Percentiles rank a stretch among this genome's conserved stretches.
Evolutionary conservation across 2,329 filamentous ascomycete species (phyloP).

Genomic region (Teratosphaeriaceae sp.): DNA sequence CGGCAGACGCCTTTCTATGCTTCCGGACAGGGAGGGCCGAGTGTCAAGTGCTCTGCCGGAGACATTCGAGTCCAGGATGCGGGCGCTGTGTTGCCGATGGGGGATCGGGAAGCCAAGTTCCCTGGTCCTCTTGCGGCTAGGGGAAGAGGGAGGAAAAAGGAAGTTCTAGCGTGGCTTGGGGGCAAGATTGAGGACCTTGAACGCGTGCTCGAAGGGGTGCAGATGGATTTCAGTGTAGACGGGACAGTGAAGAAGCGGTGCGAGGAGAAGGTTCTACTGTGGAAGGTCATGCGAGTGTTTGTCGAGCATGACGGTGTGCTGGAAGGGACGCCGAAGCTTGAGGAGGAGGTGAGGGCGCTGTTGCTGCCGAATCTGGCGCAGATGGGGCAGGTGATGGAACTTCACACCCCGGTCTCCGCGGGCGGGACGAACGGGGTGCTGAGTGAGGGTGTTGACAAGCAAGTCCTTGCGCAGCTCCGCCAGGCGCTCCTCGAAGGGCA

Average conservation of each 20-base stretch:
- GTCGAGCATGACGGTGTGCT: slow-evolving; percentile 80
- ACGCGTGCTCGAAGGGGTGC: slow-evolving; percentile 38
- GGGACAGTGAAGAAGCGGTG: slow-evolving; percentile 61
- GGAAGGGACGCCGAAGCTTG: slow-evolving; percentile 64
- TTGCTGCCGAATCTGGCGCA: slow-evolving; percentile 55
- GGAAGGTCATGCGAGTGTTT: slow-evolving; percentile 76
- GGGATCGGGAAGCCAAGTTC: slow-evolving; percentile 70
- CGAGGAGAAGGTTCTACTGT: slow-evolving; percentile 75
- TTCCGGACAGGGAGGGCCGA: slow-evolving; percentile 63
- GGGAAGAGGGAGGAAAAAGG: slow-evolving; percentile 93
- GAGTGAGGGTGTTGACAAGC: slow-evolving; percentile 62
- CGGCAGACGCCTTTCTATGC: slow-evolving; percentile 82
- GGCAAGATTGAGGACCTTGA: slow-evolving; percentile 70
- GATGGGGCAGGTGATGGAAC: slow-evolving; percentile 29
- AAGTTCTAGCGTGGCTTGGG: slow-evolving; percentile 72
- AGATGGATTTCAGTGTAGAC: slow-evolving; percentile 45
- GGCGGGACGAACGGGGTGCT: slow-evolving; percentile 45
- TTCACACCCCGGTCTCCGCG: slow-evolving; percentile 28
- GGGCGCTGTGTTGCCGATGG: slow-evolving; percentile 64
- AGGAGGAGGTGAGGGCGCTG: slow-evolving; percentile 67
- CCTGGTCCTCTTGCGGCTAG: slow-evolving; percentile 86
- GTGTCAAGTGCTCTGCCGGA: slow-evolving; percentile 75
- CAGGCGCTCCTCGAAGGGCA: slow-evolving; percentile 71
- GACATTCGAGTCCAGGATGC: slow-evolving; percentile 72
- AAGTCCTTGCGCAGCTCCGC: slow-evolving; percentile 65